Base-by-base conservation (phyloP, 208 protist species). In the Borovskyia barvae region DNA sequence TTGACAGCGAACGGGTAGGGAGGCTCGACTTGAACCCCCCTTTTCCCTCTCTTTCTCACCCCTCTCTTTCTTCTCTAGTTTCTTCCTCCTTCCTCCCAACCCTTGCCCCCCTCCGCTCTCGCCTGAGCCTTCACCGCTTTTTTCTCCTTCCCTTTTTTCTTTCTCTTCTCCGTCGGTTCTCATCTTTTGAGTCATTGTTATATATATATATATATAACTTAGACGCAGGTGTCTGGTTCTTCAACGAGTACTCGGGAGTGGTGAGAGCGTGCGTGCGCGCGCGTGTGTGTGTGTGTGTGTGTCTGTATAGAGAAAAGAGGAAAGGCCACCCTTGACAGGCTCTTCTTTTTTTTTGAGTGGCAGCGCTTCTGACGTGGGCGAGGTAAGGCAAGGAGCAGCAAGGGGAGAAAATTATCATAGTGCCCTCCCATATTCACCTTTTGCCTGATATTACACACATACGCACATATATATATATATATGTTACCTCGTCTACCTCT, bases 51-150 rank as follows among this genome's bases (percentile, higher is more conserved):
- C 48, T 50, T 35, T 37, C 29, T 48, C 19, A 71, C 24, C 29
- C 53, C 28, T 35, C n/a, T 47, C 25, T 45, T 57, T 46, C 28
- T 52, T 61, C 39, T 32, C 25, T 55, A 56, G 49, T 47, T 53
- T 58, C 24, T 51, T 50, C 14, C 36, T 8, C 64, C 30, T 50
- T 28, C 46, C 26, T 28, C 20, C 54, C 28, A 15, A 28, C 45
- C 14, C 42, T 11, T 9, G 24, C 40, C 7, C n/a, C 6, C 17
- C 32, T 36, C n/a, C 15, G 7, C 53, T 36, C 40, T 14, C 24
- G 8, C 48, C 28, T 41, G 14, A 11, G 15, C 14, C 0, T 30
- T 32, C 25, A 36, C n/a, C 19, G 41, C 19, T 50, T 41, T 39
- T 24, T 14, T 37, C 40, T 19, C n/a, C 24, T 35, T 45, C n/a